Conservation (phyloP, 345 rosid genomes). For the Schrenkiella parvula region DNA sequence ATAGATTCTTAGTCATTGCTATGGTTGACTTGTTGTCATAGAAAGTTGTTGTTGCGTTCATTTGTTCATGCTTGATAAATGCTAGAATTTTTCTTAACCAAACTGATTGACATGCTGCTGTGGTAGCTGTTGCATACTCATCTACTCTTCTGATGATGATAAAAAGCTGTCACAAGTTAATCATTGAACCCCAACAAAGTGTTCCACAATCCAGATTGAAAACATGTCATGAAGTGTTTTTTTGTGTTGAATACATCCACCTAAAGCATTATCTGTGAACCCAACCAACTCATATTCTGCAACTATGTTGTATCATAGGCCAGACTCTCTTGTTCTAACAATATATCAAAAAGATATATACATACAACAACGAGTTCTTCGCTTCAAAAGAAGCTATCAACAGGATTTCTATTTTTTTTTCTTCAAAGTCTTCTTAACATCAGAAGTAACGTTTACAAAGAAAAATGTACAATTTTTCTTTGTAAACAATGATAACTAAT, state of each 20-base stretch:
- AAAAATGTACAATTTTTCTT: too few species aligned
- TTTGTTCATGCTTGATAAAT: neutral
- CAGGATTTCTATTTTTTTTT: too few species aligned
- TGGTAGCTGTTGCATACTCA: neutral
- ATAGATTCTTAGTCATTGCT: neutral
- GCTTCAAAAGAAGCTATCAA: too few species aligned
- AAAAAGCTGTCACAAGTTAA: too few species aligned
- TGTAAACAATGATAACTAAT: too few species aligned
- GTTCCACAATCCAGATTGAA: neutral
- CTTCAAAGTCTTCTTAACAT: too few species aligned
- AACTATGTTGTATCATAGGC: too few species aligned
- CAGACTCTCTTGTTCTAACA: too few species aligned
- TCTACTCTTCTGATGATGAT: neutral
- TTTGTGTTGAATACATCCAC: neutral
- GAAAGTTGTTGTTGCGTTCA: neutral
- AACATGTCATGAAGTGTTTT: neutral
- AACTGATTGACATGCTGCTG: neutral
- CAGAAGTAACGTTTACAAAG: too few species aligned
- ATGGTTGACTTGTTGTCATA: neutral
- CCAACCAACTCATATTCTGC: neutral
- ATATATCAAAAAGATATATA: too few species aligned
- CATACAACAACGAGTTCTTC: too few species aligned
- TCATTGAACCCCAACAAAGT: neutral
- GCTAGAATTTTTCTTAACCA: neutral
- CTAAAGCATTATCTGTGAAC: neutral